phyloP scores from a whole-genome alignment of 176 grass and related monocot genomes.

The Phoenix dactylifera region DNA sequence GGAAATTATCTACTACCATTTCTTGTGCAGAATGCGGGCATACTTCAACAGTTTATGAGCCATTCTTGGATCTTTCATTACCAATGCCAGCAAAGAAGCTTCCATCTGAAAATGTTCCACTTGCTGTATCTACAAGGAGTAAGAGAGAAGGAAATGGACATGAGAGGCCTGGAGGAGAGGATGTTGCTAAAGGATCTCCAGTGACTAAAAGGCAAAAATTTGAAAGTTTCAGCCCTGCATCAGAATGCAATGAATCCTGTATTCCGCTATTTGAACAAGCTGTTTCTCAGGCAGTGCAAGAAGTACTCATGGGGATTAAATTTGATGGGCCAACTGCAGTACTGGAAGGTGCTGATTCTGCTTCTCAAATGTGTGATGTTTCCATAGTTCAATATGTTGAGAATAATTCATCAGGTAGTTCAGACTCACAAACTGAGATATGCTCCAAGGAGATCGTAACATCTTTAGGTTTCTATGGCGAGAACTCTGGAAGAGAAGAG shows the following conservation, averaged over 20 bases:
- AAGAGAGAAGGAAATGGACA: conserved; percentile 46
- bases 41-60: conserved; percentile 65
- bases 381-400: conserved; percentile 8
- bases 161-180: conserved; percentile 31
- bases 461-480: conserved; percentile 29
- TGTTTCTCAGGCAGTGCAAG: conserved; percentile 18
- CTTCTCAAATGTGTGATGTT: conserved; percentile 35
- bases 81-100: conserved; percentile 57
- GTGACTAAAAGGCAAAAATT: conserved; percentile 23
- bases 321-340: conserved; percentile 28
- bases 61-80: conserved; percentile 84
- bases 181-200: conserved; percentile 28
- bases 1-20: conserved; percentile 67
- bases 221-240: conserved; percentile 26
- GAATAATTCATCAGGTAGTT: conserved; percentile 19
- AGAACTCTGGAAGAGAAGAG: conserved; percentile 27
- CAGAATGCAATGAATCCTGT: conserved; percentile 32
- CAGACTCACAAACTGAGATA: conserved; percentile 21
- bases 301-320: conserved; percentile 50
- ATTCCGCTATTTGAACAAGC: conserved; percentile 35
- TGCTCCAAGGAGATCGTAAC: conserved; percentile 27
- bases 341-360: conserved; percentile 31
- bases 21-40: conserved; percentile 67
- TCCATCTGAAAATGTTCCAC: too few relatives aligned
- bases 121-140: background rate